Percentiles rank a stretch among this genome's conserved stretches.
Evolutionary conservation across 768 basidiomycete species (phyloP).

Genomic region (Cystofilobasidium bisporidii): DNA sequence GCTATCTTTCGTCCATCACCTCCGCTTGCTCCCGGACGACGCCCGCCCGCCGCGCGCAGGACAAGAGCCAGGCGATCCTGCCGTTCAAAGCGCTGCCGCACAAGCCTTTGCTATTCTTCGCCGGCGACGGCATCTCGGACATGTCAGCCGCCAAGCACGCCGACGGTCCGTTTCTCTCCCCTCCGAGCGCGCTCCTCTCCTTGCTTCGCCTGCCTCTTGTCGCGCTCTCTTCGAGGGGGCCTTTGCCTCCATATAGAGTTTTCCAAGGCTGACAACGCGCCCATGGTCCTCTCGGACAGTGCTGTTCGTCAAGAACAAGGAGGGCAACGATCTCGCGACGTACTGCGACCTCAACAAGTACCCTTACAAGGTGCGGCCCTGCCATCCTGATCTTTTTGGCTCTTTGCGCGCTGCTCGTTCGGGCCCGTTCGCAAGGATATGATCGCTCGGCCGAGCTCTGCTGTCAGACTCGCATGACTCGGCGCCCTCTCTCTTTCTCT

Average conservation of each 20-base stretch:
- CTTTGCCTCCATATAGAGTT: no score
- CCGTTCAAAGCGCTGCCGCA: constrained; percentile 62
- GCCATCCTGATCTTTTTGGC: constrained; percentile 63
- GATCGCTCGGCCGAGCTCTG: no score
- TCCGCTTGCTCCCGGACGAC: no score
- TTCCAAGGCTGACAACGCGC: not conserved
- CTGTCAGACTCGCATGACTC: no score
- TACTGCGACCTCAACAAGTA: constrained; percentile 76
- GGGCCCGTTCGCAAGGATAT: no score
- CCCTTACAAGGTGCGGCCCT: constrained; percentile 44
- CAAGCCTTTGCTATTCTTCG: constrained; percentile 83
- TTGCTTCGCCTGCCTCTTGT: no score
- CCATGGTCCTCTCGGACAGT: not conserved
- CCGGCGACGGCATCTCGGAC: constrained; percentile 92
- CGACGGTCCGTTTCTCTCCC: constrained; percentile 44
- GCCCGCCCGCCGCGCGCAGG: constrained; percentile 47
- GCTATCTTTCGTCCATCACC: no score
- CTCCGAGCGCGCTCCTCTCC: not conserved
- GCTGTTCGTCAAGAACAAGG: constrained; percentile 67
- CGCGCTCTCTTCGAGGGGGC: no score
- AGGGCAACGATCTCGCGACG: constrained; percentile 63
- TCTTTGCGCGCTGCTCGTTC: no score
- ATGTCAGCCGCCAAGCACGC: not conserved
- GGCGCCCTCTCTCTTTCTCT: no score
- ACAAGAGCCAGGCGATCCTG: constrained; percentile 88